Conservation (phyloP, 2,329 filamentous ascomycete species). For the Aspergillus cejpii region DNA sequence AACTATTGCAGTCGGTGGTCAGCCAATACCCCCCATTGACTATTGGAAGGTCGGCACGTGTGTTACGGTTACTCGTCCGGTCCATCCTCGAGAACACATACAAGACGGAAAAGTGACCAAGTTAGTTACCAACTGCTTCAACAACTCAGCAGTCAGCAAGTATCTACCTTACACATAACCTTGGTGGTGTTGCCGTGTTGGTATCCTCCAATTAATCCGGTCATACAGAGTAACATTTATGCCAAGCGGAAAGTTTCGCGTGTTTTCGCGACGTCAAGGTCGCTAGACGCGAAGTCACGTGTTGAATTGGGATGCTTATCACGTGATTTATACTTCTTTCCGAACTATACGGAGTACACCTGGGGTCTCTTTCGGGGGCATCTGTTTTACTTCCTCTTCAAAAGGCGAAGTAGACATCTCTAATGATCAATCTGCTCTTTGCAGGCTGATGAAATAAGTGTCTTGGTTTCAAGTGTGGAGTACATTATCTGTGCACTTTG, state of each 20-base stretch:
- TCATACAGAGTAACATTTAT: neutral
- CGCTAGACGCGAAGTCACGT: neutral
- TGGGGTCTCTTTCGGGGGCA: constrained; percentile 38
- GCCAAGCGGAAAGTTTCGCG: neutral
- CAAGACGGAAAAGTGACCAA: too few relatives aligned
- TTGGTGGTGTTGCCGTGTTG: neutral
- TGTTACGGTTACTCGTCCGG: too few relatives aligned
- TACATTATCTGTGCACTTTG: neutral
- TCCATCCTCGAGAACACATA: too few relatives aligned
- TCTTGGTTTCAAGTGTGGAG: neutral
- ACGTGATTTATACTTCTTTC: too few relatives aligned
- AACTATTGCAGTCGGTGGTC: too few relatives aligned
- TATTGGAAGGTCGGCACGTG: too few relatives aligned
- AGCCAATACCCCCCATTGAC: too few relatives aligned
- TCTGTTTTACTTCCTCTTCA: constrained; percentile 50
- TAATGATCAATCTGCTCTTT: constrained; percentile 55
- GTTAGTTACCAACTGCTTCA: too few relatives aligned
- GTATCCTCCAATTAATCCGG: neutral
- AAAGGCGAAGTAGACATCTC: constrained; percentile 49
- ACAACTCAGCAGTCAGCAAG: too few relatives aligned
- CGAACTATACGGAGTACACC: too few relatives aligned
- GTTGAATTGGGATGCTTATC: neutral
- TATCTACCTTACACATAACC: too few relatives aligned
- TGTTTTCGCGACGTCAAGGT: neutral
- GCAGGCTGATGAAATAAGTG: constrained; percentile 32